Conservation (phyloP, 2,329 filamentous ascomycete genomes). For the Atkinsonella hypoxylon region DNA sequence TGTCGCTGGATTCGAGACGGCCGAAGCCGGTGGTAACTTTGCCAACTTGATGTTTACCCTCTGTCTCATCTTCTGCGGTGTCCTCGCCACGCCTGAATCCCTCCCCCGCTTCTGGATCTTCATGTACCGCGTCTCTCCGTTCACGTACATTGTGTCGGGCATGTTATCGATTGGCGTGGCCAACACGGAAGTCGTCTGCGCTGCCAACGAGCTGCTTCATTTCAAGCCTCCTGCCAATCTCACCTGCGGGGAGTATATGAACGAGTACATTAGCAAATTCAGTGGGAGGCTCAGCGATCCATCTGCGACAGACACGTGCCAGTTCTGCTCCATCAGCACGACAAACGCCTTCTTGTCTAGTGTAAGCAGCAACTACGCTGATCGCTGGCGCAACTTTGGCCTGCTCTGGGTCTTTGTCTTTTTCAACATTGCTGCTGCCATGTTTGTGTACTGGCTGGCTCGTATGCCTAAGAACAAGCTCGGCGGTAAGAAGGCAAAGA, state of each 20-base stretch:
- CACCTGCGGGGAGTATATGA: constrained; percentile 50
- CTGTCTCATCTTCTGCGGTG: constrained; percentile 63
- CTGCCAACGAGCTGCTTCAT: constrained; percentile 54
- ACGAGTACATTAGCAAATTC: constrained; percentile 29
- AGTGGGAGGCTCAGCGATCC: constrained; percentile 44
- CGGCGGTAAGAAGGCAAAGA: constrained; percentile 22
- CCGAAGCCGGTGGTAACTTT: constrained; percentile 64
- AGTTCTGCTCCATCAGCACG: constrained; percentile 39
- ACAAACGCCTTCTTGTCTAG: constrained; percentile 39
- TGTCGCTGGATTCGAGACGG: constrained; percentile 62
- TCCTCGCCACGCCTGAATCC: constrained; percentile 49
- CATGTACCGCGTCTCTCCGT: constrained; percentile 67
- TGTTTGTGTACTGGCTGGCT: constrained; percentile 44
- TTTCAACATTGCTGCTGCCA: constrained; percentile 44
- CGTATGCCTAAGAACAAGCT: constrained; percentile 36
- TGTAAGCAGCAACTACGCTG: constrained; percentile 39
- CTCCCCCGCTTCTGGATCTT: constrained; percentile 73
- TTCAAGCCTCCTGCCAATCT: constrained; percentile 48
- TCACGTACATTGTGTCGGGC: constrained; percentile 68
- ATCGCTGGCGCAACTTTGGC: constrained; percentile 60
- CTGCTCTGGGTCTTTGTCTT: constrained; percentile 46
- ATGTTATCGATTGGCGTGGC: constrained; percentile 61
- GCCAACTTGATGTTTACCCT: constrained; percentile 65
- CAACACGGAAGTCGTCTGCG: constrained; percentile 53
- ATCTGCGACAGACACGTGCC: constrained; percentile 36